Evolutionary conservation across 345 rosid genomes (phyloP).

Genomic region (Hibiscus tridactylites): DNA sequence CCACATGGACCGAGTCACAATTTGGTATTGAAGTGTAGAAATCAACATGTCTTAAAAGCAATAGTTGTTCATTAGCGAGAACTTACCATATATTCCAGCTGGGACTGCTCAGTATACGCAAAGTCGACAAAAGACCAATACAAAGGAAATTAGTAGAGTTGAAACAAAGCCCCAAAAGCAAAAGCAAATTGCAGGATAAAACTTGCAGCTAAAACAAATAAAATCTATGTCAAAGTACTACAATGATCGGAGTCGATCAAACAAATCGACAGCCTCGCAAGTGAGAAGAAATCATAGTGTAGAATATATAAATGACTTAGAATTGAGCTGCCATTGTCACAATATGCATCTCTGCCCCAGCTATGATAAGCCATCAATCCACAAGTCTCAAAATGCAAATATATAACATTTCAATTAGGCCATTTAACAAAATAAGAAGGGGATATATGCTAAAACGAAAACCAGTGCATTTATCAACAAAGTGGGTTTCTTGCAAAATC

Average conservation of each 20-base stretch:
- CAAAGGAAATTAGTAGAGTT: constrained; percentile 18
- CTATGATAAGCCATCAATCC: neutral
- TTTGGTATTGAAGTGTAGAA: neutral
- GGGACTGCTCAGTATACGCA: constrained; percentile 55
- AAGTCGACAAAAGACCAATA: constrained; percentile 13
- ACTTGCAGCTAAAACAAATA: neutral
- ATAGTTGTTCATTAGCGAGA: constrained; percentile 10
- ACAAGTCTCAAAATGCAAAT: neutral
- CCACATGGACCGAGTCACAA: neutral
- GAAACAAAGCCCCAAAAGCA: constrained; percentile 14
- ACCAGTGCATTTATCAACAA: neutral
- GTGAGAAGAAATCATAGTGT: neutral
- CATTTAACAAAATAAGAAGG: neutral
- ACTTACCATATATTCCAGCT: constrained; percentile 84
- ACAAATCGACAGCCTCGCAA: neutral
- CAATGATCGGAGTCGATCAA: too few relatives aligned
- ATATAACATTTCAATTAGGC: neutral
- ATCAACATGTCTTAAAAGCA: neutral
- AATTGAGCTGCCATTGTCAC: neutral
- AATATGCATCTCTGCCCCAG: neutral
- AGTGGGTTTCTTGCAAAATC: neutral
- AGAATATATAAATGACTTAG: too few relatives aligned
- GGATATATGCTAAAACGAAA: neutral
- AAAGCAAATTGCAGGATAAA: neutral
- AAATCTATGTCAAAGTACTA: too few relatives aligned